These are phyloP conservation scores for Pyrenochaeta sp. DNA, from an alignment of 2,329 filamentous ascomycete genomes.

Conservation along the genomic window DNA sequence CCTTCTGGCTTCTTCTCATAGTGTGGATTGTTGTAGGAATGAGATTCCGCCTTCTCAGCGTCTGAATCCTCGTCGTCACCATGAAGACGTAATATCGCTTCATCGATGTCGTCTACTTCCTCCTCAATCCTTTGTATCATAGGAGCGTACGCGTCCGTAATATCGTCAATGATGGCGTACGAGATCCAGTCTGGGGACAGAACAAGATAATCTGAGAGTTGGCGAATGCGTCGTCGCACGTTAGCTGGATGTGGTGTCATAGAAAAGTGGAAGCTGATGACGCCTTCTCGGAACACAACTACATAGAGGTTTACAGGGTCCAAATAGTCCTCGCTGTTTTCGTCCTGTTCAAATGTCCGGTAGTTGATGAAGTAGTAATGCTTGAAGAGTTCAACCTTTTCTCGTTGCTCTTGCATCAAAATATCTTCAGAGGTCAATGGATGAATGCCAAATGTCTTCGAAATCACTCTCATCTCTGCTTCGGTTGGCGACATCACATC, in stretches of 20 bases:
- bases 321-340: constrained; percentile 85
- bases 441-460: constrained; percentile 94
- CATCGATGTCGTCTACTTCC: constrained; percentile 96
- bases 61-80: constrained; percentile 56
- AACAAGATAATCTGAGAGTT: constrained; percentile 91
- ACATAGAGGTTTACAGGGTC: constrained; percentile 98
- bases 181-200: constrained; percentile 97
- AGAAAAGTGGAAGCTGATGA: constrained; percentile 97
- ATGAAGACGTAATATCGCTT: constrained; percentile 84
- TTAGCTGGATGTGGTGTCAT: constrained; percentile 95
- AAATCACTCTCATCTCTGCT: constrained; percentile 91
- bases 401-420: constrained; percentile 93
- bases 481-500: constrained; percentile 92
- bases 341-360: constrained; percentile 95
- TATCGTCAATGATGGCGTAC: constrained; percentile 97
- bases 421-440: constrained; percentile 96
- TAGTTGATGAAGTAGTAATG: constrained; percentile 99
- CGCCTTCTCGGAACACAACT: constrained; percentile 93
- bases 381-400: constrained; percentile 96
- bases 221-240: constrained; percentile 89
- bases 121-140: constrained; percentile 93
- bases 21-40: constrained; percentile 41
- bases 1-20: constrained; percentile 46
- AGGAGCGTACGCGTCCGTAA: constrained; percentile 94
- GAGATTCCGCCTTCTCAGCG: constrained; percentile 31